Base-by-base conservation (phyloP, 2,329 filamentous ascomycete genomes). In the Exutisphaerella laricina region DNA sequence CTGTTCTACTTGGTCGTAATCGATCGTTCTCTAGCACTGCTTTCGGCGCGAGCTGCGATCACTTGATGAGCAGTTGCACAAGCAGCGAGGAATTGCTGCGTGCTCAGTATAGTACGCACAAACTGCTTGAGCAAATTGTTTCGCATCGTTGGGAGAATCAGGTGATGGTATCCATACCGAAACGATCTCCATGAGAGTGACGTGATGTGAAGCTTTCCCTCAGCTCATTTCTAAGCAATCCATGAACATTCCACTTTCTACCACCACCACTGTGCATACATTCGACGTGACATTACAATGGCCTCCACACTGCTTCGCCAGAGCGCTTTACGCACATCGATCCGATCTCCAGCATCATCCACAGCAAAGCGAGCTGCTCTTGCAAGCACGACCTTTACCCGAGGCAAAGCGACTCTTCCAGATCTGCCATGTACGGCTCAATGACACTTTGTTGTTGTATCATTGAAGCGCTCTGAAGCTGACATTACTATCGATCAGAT, bases 331-430 rank as follows among this genome's bases (percentile, higher is more conserved):
- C 85, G 87, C 67, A 77, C 82, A 53, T 82, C 83, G 59, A 74
- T 90, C 50, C 79, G 85, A 60, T 77, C 82, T 54, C 71, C 75
- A 59, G 77, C 79, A 60, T 72, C 79, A 46, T 79, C 77, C 64
- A 74, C 77, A 51, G 69, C 74, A 43, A 63, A 66, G 59, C 75
- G 79, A 58, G 78, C 82, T 61, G 73, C 75, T 46, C 72, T 85
- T 61, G 80, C 83, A 54, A 79, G 80, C 67, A 83, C 82, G 58
- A 84, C 78, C 64, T 94, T 94, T 61, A 77, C 83, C 57, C 82
- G 88, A 60, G 81, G 80, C 70, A 96, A 96, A 75, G 90, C 86
- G 39, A 95, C 89, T 30, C 84, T 98, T 30, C 92, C 92, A 52
- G 89, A 96, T 62, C 82, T 97, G 9, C 65, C 79, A 58, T 88